Evolutionary conservation across 371 early-diverging fungal species (phyloP).

Genomic region (Massospora cicadina): DNA sequence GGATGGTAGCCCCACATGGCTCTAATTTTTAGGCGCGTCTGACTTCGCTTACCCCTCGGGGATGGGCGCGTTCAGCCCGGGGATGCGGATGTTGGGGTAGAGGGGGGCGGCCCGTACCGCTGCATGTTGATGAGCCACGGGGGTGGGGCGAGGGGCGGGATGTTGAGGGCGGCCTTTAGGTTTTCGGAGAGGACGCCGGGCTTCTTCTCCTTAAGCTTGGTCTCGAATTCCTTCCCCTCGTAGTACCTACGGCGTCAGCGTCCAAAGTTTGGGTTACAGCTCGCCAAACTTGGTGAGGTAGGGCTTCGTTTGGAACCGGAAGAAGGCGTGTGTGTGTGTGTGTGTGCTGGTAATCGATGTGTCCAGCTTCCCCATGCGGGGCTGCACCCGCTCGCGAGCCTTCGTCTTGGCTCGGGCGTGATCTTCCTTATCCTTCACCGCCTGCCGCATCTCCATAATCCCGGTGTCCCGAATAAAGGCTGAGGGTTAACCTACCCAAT

Average conservation of each 20-base stretch:
- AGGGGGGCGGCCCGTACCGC: conserved; percentile 92
- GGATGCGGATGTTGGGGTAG: conserved; percentile 82
- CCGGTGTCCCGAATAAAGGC: conserved; percentile 95
- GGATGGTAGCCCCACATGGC: conserved; percentile 98
- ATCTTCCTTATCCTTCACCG: conserved; percentile 74
- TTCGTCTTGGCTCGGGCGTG: conserved; percentile 61
- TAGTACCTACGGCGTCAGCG: conserved; percentile 43
- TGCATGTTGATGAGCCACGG: conserved; percentile 99
- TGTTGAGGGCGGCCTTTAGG: conserved; percentile 68
- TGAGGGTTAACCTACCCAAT: conserved; percentile 10
- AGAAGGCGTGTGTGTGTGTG: conserved; percentile 96
- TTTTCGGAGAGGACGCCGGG: conserved; percentile 83
- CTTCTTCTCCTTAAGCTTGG: conserved; percentile 66
- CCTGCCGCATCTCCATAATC: conserved; percentile 87
- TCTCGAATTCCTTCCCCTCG: conserved; percentile 93
- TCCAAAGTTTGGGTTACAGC: conserved; percentile 29
- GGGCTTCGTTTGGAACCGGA: conserved; percentile 81
- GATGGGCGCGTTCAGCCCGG: conserved; percentile 95
- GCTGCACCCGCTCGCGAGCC: conserved; percentile 72
- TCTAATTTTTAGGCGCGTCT: conserved; percentile 3
- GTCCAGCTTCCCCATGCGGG: conserved; percentile 90
- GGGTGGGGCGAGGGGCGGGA: conserved; percentile 88
- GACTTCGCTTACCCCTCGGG: conserved; percentile 49
- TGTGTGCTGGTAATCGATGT: conserved; percentile 93
- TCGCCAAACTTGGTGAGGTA: conserved; percentile 74